Base-by-base conservation (phyloP, 163 green algal genomes). In the Trebouxia gelatinosa region DNA sequence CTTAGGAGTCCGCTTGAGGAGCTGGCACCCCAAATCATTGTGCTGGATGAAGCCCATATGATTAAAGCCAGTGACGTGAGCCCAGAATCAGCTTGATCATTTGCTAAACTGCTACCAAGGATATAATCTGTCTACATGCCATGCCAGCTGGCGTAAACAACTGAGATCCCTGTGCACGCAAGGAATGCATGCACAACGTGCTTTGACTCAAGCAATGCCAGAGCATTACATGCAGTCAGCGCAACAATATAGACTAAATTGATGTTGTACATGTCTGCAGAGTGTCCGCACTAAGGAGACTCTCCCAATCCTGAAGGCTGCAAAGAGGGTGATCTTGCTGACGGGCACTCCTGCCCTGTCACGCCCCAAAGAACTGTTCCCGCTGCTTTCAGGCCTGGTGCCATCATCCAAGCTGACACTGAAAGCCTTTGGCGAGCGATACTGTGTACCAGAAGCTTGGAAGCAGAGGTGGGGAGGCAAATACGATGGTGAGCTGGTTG, bases 11-110 rank as follows among this genome's bases (percentile, higher is more conserved):
- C 77, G 34, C 43, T 84, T 46, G 16, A 74, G 58, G 32, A 37
- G 1, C 31, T 80, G 70, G 48, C 29, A 2, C 82, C 82, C 57
- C 48, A 77, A 5, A 51, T 89, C 39, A 80, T 93, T 6, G 83
- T 94, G 28, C 79, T 89, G 71, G 90, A 94, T 70, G 90, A 94
- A 80, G 80, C 78, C 34, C 90, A 94, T 81, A 91, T 86, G 87
- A 92, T 94, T 78, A 94, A 94, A 78, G 89, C 83, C 74, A 67
- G 77, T 34, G 85, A 90, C 77, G 90, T 89, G 34, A 26, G 79
- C 6, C 40, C 11, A 1, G 29, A 29, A 31, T n/a, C n/a, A n/a
- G n/a, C n/a, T n/a, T n/a, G n/a, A n/a, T n/a, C n/a, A n/a, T n/a
- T n/a, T n/a, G n/a, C n/a, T n/a, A n/a, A n/a, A n/a, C n/a, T n/a